phyloP scores from a whole-genome alignment of 331 rosid species.

The Pyracantha coccinea region DNA sequence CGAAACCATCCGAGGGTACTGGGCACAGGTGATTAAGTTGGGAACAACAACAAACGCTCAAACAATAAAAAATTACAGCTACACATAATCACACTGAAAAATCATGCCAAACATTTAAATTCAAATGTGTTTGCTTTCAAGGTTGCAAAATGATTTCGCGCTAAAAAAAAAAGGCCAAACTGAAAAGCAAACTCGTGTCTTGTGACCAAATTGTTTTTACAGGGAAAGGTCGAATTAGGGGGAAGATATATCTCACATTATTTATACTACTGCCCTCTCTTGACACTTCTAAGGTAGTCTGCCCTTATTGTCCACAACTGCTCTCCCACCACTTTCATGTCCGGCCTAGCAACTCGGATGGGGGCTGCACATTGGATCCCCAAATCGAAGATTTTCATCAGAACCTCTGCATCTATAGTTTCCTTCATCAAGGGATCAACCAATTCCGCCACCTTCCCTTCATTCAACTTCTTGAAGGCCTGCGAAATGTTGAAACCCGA shows the following conservation, averaged over 20 bases:
- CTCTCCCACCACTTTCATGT: slow-evolving; percentile 82
- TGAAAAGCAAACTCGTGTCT: background rate
- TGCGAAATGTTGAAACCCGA: slow-evolving; percentile 21
- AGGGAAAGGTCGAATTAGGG: background rate
- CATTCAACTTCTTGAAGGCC: slow-evolving; percentile 71
- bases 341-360: slow-evolving; percentile 62
- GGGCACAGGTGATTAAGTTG: too few relatives aligned
- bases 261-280: slow-evolving; percentile 22
- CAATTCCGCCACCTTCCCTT: slow-evolving; percentile 43
- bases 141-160: too few relatives aligned
- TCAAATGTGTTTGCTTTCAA: too few relatives aligned
- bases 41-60: too few relatives aligned
- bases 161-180: too few relatives aligned
- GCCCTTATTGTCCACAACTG: slow-evolving; percentile 87
- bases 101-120: too few relatives aligned
- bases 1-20: too few relatives aligned
- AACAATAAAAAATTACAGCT: too few relatives aligned
- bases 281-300: slow-evolving; percentile 50
- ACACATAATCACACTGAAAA: too few relatives aligned
- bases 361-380: slow-evolving; percentile 91
- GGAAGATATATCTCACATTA: background rate
- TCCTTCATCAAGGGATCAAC: slow-evolving; percentile 76
- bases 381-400: slow-evolving; percentile 56
- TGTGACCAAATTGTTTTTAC: background rate
- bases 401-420: slow-evolving; percentile 42